A percentile compares a stretch with the other conserved stretches of the same genome.
Conservation (phyloP, 208 protist species). For the Wallacemonas rigidus region DNA sequence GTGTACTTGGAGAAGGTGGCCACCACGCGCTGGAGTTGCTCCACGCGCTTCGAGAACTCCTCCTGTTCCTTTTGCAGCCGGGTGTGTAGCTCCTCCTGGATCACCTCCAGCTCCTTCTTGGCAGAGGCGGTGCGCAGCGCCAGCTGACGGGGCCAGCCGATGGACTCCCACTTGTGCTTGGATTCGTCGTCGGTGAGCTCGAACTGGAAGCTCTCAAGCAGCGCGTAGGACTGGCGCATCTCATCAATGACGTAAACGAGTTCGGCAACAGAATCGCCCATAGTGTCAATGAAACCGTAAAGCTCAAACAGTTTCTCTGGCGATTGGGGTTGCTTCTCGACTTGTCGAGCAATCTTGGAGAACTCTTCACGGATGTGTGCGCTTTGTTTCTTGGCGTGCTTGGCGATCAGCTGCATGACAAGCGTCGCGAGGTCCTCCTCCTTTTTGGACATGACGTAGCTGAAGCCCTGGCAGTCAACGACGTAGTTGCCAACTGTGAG, state of each 20-base stretch:
- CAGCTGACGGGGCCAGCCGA: slow-evolving; percentile 93
- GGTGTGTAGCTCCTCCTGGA: slow-evolving; percentile 92
- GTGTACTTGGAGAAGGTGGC: slow-evolving; percentile 93
- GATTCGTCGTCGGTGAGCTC: slow-evolving; percentile 94
- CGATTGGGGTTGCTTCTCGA: slow-evolving; percentile 86
- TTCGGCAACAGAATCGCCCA: slow-evolving; percentile 73
- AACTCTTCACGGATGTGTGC: slow-evolving; percentile 84
- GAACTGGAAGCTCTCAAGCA: slow-evolving; percentile 94
- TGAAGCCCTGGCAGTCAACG: slow-evolving; percentile 94
- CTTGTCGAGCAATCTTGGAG: slow-evolving; percentile 73
- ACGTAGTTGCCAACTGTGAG: slow-evolving; percentile 95
- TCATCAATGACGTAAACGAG: slow-evolving; percentile 86
- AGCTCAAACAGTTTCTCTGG: slow-evolving; percentile 92
- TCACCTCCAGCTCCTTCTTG: slow-evolving; percentile 89
- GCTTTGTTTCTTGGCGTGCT: slow-evolving; percentile 75
- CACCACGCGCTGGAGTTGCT: slow-evolving; percentile 91
- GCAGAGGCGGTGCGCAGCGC: slow-evolving; percentile 68
- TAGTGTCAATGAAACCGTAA: slow-evolving; percentile 86
- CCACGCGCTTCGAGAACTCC: slow-evolving; percentile 93
- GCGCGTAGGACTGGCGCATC: slow-evolving; percentile 90
- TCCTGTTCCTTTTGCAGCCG: slow-evolving; percentile 92
- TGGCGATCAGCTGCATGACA: slow-evolving; percentile 92
- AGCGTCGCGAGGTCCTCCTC: slow-evolving; percentile 92
- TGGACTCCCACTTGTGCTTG: slow-evolving; percentile 91
- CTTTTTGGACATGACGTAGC: slow-evolving; percentile 93